A percentile compares a stretch with the other conserved stretches of the same genome.
Evolutionary conservation across 73 alveolate genomes (phyloP).

Genomic region (Blepharisma stoltei): DNA sequence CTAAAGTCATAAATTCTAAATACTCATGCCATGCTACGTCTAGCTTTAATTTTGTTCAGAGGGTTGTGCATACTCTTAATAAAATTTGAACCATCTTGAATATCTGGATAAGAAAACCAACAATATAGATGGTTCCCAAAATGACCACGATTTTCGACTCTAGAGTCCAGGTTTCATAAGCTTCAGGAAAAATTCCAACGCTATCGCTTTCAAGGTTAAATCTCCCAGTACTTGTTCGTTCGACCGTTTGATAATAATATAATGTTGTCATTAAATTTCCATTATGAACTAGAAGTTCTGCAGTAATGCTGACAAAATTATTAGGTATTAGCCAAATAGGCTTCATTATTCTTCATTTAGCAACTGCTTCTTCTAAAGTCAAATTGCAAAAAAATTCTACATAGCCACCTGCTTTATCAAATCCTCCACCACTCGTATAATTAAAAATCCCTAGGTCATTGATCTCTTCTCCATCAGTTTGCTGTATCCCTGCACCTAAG

Average conservation of each 20-base stretch:
- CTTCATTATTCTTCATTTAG: conserved; percentile 8
- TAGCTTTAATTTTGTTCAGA: conserved; percentile 23
- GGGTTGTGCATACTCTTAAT: conserved; percentile 9
- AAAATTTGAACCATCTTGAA: conserved; percentile 5
- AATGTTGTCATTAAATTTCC: conserved; percentile 42
- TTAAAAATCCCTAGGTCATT: conserved; percentile 18
- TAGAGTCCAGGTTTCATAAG: not conserved
- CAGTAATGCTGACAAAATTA: conserved; percentile 30
- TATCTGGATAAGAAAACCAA: conserved; percentile 25
- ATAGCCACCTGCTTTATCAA: conserved; percentile 49
- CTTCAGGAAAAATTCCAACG: conserved; percentile 25
- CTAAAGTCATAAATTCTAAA: conserved; percentile 32
- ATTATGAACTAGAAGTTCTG: conserved; percentile 55
- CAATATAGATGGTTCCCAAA: conserved; percentile 3
- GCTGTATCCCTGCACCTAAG: not conserved
- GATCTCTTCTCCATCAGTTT: conserved; percentile 24
- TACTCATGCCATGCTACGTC: conserved; percentile 35
- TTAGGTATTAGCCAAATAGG: conserved; percentile 38
- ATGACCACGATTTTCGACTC: not conserved
- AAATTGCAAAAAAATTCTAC: conserved; percentile 35
- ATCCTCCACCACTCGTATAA: conserved; percentile 37
- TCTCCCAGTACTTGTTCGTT: conserved; percentile 39
- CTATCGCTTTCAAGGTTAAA: not conserved
- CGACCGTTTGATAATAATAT: conserved; percentile 6
- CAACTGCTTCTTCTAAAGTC: conserved; percentile 18